Evolutionary conservation across 2,329 filamentous ascomycete species (phyloP), one percentile per base, ranked within the genome.

Genomic region (Colletotrichum sp.): DNA sequence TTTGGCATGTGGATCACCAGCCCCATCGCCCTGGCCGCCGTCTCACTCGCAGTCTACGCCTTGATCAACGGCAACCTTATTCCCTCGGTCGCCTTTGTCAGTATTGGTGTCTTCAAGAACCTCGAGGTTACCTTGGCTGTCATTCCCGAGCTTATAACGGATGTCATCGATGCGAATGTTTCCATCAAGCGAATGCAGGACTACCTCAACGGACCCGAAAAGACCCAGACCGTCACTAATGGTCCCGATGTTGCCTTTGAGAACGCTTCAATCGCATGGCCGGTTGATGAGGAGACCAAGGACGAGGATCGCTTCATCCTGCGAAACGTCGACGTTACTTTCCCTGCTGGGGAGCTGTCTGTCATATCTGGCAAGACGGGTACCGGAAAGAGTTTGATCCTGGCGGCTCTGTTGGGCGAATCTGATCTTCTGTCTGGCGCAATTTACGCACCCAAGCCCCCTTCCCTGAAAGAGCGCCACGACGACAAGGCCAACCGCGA

Each of bases 281-380:
- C 95, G 6, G 90, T 92, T 0, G 93, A 95, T 72, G 88, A 89
- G 3, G 87, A 90, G 24, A 86, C 90, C 28, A 85, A 90, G 2
- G 89, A 90, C 21, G 87, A 90, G 55, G 89, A 92, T 68, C 86
- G 91, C 39, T 96, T 95, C 79, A 87, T 92, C 16, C 85, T 96
- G 24, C 89, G 90, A 68, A 88, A 94, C 78, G 79, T 96, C 64
- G 91, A 90, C 77, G 81, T 95, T 13, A 88, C 88, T 1, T 95
- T 96, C 79, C 95, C 94, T 0, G 83, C 87, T 18, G 90, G 92
- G 21, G 92, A 95, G 79, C 85, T 97, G 10, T 95, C 92, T 24
- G 90, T 96, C 16, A 92, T 96, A 39, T 94, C 93, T 5, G 95
- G 95, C 1, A 93, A 93, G 81, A 96, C 95, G 0, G 95, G 95